Evolutionary conservation across 345 rosid genomes (phyloP).

Genomic region (Eutrema heterophyllum): DNA sequence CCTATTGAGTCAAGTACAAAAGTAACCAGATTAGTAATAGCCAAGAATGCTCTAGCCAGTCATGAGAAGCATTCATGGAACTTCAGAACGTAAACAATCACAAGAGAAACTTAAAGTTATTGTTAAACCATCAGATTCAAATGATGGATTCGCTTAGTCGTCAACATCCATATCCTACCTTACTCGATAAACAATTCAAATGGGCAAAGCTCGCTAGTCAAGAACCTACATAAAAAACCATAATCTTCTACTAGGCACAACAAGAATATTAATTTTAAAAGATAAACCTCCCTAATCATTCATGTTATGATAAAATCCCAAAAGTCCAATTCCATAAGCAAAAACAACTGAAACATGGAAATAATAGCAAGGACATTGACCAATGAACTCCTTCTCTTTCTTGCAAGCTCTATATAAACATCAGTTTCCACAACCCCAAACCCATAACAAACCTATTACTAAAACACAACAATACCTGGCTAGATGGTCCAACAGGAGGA

Average conservation of each 20-base stretch:
- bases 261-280: background rate
- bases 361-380: background rate
- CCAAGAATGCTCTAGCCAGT: background rate
- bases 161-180: no score
- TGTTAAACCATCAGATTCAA: background rate
- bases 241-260: background rate
- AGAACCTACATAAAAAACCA: background rate
- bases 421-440: background rate
- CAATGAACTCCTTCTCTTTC: background rate
- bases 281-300: background rate
- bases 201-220: background rate
- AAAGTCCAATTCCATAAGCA: background rate
- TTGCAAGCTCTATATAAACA: background rate
- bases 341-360: background rate
- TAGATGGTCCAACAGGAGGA: slow-evolving; percentile 44
- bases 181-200: background rate
- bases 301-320: no score
- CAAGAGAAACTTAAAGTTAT: background rate
- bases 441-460: background rate
- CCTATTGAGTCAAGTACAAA: background rate
- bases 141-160: no score
- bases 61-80: background rate
- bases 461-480: slow-evolving; percentile 47
- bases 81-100: background rate
- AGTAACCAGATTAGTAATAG: background rate